phyloP scores from a whole-genome alignment of 371 early-diverging fungal species.

The Mortierella sp. region DNA sequence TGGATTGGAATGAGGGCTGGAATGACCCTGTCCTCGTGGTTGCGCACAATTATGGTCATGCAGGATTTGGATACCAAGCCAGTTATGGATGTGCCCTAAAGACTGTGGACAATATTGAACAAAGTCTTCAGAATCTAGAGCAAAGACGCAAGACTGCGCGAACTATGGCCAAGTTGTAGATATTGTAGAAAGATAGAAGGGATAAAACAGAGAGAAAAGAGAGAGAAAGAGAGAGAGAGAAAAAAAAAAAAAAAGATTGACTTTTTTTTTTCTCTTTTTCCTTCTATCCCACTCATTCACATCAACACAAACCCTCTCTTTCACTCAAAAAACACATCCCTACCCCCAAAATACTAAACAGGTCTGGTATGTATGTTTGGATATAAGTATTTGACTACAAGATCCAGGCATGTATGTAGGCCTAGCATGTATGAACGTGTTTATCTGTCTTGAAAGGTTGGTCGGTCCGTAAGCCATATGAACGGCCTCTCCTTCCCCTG shows the following conservation, averaged over 20 bases:
- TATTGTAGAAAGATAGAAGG: background rate
- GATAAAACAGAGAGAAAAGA: background rate
- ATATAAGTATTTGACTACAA: too few species aligned
- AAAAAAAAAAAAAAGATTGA: background rate
- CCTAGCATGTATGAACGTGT: too few species aligned
- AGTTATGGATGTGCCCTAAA: conserved; percentile 78
- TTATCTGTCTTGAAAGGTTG: too few species aligned
- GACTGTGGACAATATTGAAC: conserved; percentile 60
- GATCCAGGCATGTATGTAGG: too few species aligned
- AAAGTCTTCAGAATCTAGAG: conserved; percentile 10
- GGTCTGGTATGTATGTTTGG: too few species aligned
- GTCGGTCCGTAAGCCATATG: too few species aligned
- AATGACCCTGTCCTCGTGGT: conserved; percentile 55
- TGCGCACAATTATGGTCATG: conserved; percentile 86
- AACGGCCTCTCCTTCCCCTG: too few species aligned
- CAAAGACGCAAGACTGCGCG: background rate
- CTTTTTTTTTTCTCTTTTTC: background rate
- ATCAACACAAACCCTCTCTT: too few species aligned
- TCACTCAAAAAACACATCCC: too few species aligned
- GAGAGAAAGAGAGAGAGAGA: background rate
- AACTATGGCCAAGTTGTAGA: conserved; percentile 39
- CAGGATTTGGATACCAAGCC: conserved; percentile 78
- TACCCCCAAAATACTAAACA: too few species aligned
- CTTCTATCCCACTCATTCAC: background rate
- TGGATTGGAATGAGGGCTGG: conserved; percentile 50